Conservation (phyloP, 352 stramenopile species). For the Phytophthora hibernalis region DNA sequence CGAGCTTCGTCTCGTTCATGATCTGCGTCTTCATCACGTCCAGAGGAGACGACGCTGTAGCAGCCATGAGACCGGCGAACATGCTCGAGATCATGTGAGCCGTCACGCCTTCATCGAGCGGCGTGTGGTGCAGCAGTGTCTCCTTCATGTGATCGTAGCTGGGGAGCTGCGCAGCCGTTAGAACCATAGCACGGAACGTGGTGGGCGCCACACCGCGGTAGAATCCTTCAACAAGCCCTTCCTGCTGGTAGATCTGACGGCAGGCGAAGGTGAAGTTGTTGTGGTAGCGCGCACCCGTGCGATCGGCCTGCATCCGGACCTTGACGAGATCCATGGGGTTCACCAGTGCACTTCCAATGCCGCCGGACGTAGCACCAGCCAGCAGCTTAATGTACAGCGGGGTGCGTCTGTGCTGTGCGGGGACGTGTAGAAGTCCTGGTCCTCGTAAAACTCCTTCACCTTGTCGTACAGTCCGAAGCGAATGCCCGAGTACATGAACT, state of each 20-base stretch:
- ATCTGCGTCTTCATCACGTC: conserved; percentile 90
- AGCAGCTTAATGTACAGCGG: conserved; percentile 76
- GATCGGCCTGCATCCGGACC: conserved; percentile 81
- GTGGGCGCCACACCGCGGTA: conserved; percentile 77
- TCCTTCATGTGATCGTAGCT: conserved; percentile 88
- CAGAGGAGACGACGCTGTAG: conserved; percentile 71
- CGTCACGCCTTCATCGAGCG: conserved; percentile 60
- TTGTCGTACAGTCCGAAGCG: conserved; percentile 84
- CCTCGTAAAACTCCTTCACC: conserved; percentile 77
- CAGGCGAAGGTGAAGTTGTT: conserved; percentile 73
- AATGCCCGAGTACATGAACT: conserved; percentile 82
- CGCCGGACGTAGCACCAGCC: conserved; percentile 65
- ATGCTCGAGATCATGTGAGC: conserved; percentile 78
- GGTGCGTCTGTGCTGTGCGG: conserved; percentile 39
- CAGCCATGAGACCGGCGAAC: conserved; percentile 75
- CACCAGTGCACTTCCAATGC: conserved; percentile 67
- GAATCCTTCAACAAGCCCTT: conserved; percentile 69
- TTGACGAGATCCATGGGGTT: conserved; percentile 87
- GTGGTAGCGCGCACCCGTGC: conserved; percentile 62
- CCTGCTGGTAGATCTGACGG: conserved; percentile 63
- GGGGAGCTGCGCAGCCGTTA: conserved; percentile 79
- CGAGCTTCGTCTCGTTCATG: conserved; percentile 69
- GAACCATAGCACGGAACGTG: conserved; percentile 71
- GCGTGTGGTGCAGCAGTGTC: conserved; percentile 55
- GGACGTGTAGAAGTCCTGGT: conserved; percentile 52